Conservation (phyloP, 2,329 filamentous ascomycete genomes). For the Blumeria hordei region DNA sequence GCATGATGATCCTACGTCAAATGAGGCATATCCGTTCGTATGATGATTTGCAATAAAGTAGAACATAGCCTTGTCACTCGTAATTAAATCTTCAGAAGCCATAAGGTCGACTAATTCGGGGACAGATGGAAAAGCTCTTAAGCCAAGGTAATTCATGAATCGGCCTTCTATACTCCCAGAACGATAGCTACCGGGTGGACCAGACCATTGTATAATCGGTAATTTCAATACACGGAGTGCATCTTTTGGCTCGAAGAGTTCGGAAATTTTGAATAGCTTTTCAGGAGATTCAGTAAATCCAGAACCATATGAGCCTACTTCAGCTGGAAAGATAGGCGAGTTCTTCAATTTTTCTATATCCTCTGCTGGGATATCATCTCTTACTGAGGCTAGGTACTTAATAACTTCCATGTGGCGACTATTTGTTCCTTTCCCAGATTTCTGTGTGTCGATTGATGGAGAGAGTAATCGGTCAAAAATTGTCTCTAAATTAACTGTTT, state of each 20-base stretch:
- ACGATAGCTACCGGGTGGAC: constrained; percentile 34
- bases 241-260: constrained; percentile 61
- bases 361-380: constrained; percentile 59
- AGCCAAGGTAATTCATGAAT: constrained; percentile 49
- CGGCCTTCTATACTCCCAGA: constrained; percentile 43
- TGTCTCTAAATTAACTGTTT: constrained; percentile 82
- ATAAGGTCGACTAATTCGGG: constrained; percentile 59
- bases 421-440: constrained; percentile 21
- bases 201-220: constrained; percentile 65
- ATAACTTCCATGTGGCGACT: constrained; percentile 93
- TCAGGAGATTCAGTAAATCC: constrained; percentile 27
- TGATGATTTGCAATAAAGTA: constrained; percentile 71
- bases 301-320: constrained; percentile 30
- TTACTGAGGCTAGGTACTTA: constrained; percentile 78
- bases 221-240: constrained; percentile 43
- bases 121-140: constrained; percentile 46
- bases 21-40: constrained; percentile 47
- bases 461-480: constrained; percentile 73
- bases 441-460: constrained; percentile 24
- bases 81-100: constrained; percentile 28
- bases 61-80: constrained; percentile 46
- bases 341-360: constrained; percentile 59
- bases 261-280: constrained; percentile 44
- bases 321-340: constrained; percentile 63
- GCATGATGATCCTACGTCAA: constrained; percentile 28